These are phyloP conservation scores for Populus nigra DNA, from an alignment of 345 rosid species.

Conservation along the genomic window DNA sequence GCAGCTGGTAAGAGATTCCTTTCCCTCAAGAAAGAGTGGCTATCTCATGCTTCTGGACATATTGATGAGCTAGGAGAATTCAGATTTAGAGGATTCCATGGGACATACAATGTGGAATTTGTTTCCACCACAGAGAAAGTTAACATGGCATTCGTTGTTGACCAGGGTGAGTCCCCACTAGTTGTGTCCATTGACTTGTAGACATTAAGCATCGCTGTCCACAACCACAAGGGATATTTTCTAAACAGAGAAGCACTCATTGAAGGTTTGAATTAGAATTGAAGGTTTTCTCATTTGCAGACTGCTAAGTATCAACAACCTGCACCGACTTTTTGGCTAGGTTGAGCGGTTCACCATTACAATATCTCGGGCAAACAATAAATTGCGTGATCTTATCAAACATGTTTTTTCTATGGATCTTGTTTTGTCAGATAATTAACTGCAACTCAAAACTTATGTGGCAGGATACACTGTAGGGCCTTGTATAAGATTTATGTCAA, in stretches of 20 bases:
- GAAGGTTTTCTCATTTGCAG: background rate
- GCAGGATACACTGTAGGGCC: too few relatives aligned
- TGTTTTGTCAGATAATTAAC: too few relatives aligned
- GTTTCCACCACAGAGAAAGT: constrained; percentile 1
- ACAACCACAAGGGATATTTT: too few relatives aligned
- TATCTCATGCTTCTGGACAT: constrained; percentile 9
- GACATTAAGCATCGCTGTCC: background rate
- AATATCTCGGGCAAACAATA: background rate
- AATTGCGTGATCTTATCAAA: too few relatives aligned
- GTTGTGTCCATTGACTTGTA: constrained; percentile 22
- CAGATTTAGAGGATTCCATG: constrained; percentile 32
- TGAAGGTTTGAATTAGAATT: background rate
- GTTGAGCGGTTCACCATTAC: background rate
- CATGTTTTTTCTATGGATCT: background rate
- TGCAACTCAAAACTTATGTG: too few relatives aligned
- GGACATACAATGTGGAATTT: constrained; percentile 19
- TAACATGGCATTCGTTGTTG: constrained; percentile 22
- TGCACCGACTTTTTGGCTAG: background rate
- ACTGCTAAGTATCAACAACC: background rate
- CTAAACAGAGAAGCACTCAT: too few relatives aligned
- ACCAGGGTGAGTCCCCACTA: constrained; percentile 14
- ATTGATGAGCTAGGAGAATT: constrained; percentile 16
- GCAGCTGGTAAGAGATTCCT: constrained; percentile 29
- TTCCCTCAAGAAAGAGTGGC: constrained; percentile 25
- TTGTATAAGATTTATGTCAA: too few relatives aligned